Evolutionary conservation across 2,329 filamentous ascomycete genomes (phyloP).

Genomic region (Colletotrichum spaethianum): DNA sequence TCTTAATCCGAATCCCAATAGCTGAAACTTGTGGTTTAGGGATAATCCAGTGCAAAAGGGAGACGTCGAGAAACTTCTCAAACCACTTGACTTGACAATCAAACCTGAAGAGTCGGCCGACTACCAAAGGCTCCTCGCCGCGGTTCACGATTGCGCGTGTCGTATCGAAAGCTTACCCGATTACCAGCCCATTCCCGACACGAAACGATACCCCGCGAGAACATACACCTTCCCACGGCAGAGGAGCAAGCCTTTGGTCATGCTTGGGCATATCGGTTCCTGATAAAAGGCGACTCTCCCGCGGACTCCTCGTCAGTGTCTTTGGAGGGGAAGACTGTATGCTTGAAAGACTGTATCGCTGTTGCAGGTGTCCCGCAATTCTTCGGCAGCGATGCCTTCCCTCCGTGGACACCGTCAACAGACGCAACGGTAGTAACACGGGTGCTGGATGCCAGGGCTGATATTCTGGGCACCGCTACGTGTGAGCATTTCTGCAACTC

Average conservation of each 20-base stretch:
- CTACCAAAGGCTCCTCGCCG: conserved; percentile 63
- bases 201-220: conserved; percentile 58
- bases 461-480: conserved; percentile 64
- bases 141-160: conserved; percentile 66
- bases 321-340: conserved; percentile 61
- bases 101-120: conserved; percentile 56
- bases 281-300: conserved; percentile 51
- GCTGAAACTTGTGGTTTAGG: conserved; percentile 41
- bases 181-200: conserved; percentile 59
- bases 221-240: conserved; percentile 55
- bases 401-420: conserved; percentile 63
- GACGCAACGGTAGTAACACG: conserved; percentile 69
- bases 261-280: conserved; percentile 66
- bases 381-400: conserved; percentile 65
- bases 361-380: conserved; percentile 68
- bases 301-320: conserved; percentile 14
- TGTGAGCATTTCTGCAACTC: conserved; percentile 70
- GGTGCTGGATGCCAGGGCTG: conserved; percentile 63
- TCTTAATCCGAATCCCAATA: background rate
- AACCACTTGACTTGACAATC: conserved; percentile 54
- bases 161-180: conserved; percentile 60
- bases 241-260: conserved; percentile 61
- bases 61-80: conserved; percentile 54
- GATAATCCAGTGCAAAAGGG: conserved; percentile 58
- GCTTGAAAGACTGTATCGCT: conserved; percentile 69